Base-by-base conservation (phyloP, 345 rosid genomes). In the Litchi chinensis region DNA sequence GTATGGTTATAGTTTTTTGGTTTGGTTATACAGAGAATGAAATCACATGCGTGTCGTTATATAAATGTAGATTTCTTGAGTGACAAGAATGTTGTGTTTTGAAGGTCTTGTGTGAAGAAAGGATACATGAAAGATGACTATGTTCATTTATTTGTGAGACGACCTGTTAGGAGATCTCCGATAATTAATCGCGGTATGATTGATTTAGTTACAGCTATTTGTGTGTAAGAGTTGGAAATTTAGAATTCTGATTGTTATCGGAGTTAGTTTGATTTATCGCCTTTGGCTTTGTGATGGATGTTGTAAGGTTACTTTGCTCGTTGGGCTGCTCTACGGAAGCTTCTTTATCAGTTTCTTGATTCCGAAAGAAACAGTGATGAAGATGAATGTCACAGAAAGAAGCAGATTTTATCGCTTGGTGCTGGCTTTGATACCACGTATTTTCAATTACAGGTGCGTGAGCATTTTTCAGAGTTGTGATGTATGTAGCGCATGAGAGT, bases 91-190 rank as follows among this genome's bases (percentile, higher is more conserved):
- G 19, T 1, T 68, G 56, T 59, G 52, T 28, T 8, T 79, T 81
- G 78, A 87, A 93, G 99, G 89, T 96, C 98, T 5, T 96, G 98
- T 79, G 98, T 94, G 48, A 88, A 84, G 59, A 90, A 86, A 74
- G 99, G 97, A 67, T 96, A 96, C 84, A 93, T 94, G 88, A 92
- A 88, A 84, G 99, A 94, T 86, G 98, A 94, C 70, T 96, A 91
- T 73, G 76, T 94, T 71, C 93, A 86, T 81, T 87, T 93, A 68
- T 96, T 96, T 82, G 99, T 94, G 63, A 89, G 90, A 87, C 88
- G 88, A 79, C 94, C 97, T 62, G 93, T 96, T 81, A 90, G 93
- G 82, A 86, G 99, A 85, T 94, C 99, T 15, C 98, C 99, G 0
- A 96, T 94, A 22, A 93, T 94, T 66, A 96, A 96, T 80, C 93